Evolutionary conservation across 345 rosid species (phyloP).

Genomic region (Lepidium didymum): DNA sequence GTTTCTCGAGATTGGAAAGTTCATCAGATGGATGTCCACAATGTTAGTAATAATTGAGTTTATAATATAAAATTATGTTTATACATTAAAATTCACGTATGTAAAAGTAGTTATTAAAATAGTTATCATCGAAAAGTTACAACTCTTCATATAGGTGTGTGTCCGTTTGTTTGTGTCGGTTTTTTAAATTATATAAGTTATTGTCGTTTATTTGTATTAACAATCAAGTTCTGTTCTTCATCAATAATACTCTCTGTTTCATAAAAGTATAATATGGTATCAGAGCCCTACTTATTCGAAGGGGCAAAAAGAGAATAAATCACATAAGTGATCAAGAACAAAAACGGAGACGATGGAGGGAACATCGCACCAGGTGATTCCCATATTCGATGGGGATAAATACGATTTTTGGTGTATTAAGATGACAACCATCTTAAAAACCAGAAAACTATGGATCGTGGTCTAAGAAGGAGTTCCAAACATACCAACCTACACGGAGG

Average conservation of each 20-base stretch:
- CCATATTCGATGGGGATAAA: neutral
- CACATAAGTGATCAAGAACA: neutral
- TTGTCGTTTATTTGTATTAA: too few species aligned
- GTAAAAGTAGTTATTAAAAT: too few species aligned
- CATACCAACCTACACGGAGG: neutral
- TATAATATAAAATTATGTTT: too few species aligned
- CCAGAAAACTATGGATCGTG: neutral
- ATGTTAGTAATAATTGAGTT: too few species aligned
- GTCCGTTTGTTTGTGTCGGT: too few species aligned
- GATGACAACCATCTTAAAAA: neutral
- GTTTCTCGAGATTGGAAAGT: neutral
- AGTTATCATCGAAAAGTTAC: too few species aligned
- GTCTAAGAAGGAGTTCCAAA: neutral
- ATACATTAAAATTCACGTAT: too few species aligned
- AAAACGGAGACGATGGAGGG: neutral
- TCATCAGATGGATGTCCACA: neutral
- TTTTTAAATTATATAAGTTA: too few species aligned
- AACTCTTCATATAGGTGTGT: too few species aligned
- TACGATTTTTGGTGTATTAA: neutral
- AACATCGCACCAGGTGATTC: neutral
- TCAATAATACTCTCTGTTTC: too few species aligned
- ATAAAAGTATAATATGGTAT: neutral
- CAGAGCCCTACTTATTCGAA: neutral
- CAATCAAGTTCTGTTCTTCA: too few species aligned
- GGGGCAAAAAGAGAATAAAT: neutral